Evolutionary conservation across 1,139 yeast species (phyloP), one percentile per base, ranked within the genome.

Genomic region (Dujonia santamariae): DNA sequence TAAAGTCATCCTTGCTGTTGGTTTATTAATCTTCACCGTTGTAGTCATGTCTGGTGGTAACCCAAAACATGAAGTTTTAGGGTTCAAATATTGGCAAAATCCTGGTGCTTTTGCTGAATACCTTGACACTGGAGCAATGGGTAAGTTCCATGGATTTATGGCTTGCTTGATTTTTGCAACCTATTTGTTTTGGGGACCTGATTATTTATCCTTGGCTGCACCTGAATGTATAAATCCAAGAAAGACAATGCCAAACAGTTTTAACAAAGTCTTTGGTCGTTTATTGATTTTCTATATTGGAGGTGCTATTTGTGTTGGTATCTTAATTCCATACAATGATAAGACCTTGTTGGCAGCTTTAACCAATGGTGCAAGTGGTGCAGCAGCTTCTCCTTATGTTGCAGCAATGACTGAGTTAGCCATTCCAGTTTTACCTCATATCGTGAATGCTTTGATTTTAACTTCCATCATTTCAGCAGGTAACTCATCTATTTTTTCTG

Each of bases 121-220:
- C 38, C 54, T 64, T 28, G 60, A 50, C 4, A 34, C 39, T 3
- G 70, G 70, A 5, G 16, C 48, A 8, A 61, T 67, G 4, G 71
- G 71, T 5, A 52, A 58, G 36, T 64, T 63, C 39, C 48, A 63
- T 30, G 68, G 63, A 1, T 54, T 54, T 46, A 61, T 66, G 63
- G 55, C 51, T 32, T 61, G 57, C 14, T 46, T 63, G 38, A 50
- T 61, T 29, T 62, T 60, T 41, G 68, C 69, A 22, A 69, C 67
- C 4, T 64, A 62, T 38, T 51, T 66, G 19, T 71, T 71, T 41
- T 63, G 68, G 12, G 76, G 76, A 2, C 64, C 73, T 3, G 67
- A 69, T 41, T 43, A 61, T 31, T 50, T 63, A 37, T 63, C 58
- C 5, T 47, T 61, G 53, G 51, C 61, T 35, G 50, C 67, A 9